A percentile compares a stretch with the other conserved stretches of the same genome.
These are phyloP conservation scores for Sungouiozyma ichnusensis DNA, from an alignment of 805 yeast species.

Conservation along the genomic window DNA sequence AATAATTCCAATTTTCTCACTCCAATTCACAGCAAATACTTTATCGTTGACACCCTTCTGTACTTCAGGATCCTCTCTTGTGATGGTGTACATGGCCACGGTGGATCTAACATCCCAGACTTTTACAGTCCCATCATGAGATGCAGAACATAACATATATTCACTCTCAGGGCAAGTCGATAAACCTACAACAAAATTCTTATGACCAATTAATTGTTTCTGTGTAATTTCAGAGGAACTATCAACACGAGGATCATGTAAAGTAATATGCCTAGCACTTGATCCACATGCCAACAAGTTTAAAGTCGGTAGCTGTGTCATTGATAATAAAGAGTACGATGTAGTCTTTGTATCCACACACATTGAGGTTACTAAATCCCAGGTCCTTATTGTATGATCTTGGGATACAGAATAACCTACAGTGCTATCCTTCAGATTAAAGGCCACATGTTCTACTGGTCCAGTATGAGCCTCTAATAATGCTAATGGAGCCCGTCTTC, in stretches of 20 bases:
- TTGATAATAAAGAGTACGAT: conserved; percentile 70
- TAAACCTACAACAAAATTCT: conserved; percentile 77
- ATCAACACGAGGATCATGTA: conserved; percentile 79
- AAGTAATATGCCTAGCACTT: conserved; percentile 90
- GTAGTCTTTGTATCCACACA: conserved; percentile 84
- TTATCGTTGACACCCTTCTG: conserved; percentile 42
- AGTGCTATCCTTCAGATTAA: conserved; percentile 60
- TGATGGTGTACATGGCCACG: conserved; percentile 68
- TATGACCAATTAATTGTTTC: conserved; percentile 77
- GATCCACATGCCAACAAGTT: conserved; percentile 86
- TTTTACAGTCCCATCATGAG: conserved; percentile 93
- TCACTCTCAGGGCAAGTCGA: conserved; percentile 67
- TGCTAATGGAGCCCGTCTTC: conserved; percentile 74
- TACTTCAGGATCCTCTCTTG: conserved; percentile 49
- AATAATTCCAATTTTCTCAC: conserved; percentile 62
- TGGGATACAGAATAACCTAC: conserved; percentile 92
- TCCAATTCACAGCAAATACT: conserved; percentile 86
- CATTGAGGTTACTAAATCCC: conserved; percentile 86
- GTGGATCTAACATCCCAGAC: conserved; percentile 94
- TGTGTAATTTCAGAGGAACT: conserved; percentile 50
- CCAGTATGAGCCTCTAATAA: conserved; percentile 71
- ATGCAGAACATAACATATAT: conserved; percentile 76
- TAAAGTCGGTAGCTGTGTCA: conserved; percentile 54
- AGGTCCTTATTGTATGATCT: conserved; percentile 89
- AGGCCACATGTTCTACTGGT: conserved; percentile 78